Conservation (phyloP, 257 asterid species). For the Salvia miltiorrhiza region DNA sequence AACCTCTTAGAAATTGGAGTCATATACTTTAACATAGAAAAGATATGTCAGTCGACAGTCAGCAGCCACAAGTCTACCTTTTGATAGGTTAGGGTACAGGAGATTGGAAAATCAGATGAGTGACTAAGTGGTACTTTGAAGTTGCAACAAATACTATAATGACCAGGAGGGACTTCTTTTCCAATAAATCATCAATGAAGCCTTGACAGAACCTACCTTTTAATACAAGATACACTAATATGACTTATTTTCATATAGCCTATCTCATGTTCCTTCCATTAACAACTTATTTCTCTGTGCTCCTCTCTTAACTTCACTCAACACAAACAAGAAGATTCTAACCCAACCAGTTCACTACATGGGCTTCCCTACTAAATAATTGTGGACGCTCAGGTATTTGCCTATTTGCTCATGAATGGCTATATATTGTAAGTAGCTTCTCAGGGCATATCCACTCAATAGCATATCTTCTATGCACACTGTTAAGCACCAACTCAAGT, state of each 20-base stretch:
- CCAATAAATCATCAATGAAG: neutral
- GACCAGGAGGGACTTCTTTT: neutral
- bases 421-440: neutral
- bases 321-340: neutral
- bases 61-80: neutral
- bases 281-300: neutral
- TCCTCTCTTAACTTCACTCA: neutral
- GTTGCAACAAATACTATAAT: neutral
- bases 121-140: neutral
- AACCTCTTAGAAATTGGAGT: constrained; percentile 1
- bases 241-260: neutral
- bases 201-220: neutral
- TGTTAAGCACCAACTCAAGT: constrained; percentile 2
- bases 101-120: neutral
- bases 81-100: neutral
- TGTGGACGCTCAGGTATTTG: neutral
- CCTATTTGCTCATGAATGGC: neutral
- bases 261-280: neutral
- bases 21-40: neutral
- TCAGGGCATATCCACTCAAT: too few relatives aligned
- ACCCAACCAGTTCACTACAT: neutral
- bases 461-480: too few relatives aligned
- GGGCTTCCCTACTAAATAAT: neutral
- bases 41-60: neutral
- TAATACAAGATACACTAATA: neutral